These are phyloP conservation scores for Phytophthora foliorum DNA, from an alignment of 352 stramenopile species.

Conservation along the genomic window DNA sequence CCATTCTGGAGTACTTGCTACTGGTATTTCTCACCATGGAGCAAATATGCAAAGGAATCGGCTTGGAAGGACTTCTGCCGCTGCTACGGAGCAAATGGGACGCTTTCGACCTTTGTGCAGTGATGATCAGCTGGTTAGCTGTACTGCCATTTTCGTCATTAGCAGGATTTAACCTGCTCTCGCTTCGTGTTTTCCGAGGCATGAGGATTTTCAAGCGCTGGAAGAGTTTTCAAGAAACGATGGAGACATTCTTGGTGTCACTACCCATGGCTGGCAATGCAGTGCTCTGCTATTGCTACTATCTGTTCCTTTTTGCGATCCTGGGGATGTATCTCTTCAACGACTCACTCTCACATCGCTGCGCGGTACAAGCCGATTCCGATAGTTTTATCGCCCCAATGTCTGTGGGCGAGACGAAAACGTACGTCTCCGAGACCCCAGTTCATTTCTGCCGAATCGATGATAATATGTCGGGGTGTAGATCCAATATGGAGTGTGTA, in stretches of 20 bases:
- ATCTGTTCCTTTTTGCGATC: conserved; percentile 88
- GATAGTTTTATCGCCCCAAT: conserved; percentile 33
- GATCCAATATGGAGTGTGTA: conserved; percentile 59
- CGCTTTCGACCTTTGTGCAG: conserved; percentile 68
- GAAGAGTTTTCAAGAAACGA: conserved; percentile 81
- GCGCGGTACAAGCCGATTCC: conserved; percentile 48
- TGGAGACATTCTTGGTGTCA: conserved; percentile 78
- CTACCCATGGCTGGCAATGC: conserved; percentile 81
- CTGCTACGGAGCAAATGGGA: conserved; percentile 77
- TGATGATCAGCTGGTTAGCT: conserved; percentile 73
- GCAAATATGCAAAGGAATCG: conserved; percentile 70
- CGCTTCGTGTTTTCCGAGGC: conserved; percentile 77
- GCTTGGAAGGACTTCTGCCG: conserved; percentile 68
- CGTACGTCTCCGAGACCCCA: conserved; percentile 64
- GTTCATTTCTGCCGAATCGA: conserved; percentile 62
- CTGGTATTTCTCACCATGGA: conserved; percentile 76
- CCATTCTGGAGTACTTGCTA: conserved; percentile 64
- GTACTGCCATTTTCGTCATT: conserved; percentile 52
- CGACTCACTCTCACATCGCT: conserved; percentile 82
- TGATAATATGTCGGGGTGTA: conserved; percentile 31
- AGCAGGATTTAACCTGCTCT: conserved; percentile 76
- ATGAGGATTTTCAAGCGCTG: conserved; percentile 77
- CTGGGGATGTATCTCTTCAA: conserved; percentile 91
- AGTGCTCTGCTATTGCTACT: conserved; percentile 87
- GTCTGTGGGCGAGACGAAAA: conserved; percentile 21